phyloP scores from a whole-genome alignment of 805 yeast genomes.

The Candida coleopterorum region DNA sequence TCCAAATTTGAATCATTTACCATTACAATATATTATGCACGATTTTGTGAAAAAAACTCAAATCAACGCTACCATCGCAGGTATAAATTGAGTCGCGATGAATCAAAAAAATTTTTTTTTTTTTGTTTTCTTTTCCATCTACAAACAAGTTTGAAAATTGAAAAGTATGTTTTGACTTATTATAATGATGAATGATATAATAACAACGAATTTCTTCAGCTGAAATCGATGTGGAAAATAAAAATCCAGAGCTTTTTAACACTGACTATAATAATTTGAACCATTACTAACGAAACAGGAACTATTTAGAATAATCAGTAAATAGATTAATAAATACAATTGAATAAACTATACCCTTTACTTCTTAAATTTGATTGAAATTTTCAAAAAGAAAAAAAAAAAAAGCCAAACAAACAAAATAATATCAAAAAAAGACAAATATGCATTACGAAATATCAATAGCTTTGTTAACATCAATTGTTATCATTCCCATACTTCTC shows the following conservation, averaged over 20 bases:
- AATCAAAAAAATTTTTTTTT: constrained; percentile 1
- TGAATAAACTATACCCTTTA: too few species aligned
- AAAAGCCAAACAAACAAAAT: too few species aligned
- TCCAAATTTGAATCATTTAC: constrained; percentile 2
- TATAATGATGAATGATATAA: constrained; percentile 29
- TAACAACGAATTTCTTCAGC: constrained; percentile 66
- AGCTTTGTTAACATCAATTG: constrained; percentile 8
- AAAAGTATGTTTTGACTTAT: constrained; percentile 2
- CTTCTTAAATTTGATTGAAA: too few species aligned
- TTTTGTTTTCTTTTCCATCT: not conserved
- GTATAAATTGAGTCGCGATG: too few species aligned
- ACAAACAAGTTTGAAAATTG: too few species aligned
- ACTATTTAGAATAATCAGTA: too few species aligned
- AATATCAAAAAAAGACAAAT: too few species aligned
- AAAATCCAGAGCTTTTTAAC: constrained; percentile 68
- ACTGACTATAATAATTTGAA: constrained; percentile 43
- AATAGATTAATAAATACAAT: too few species aligned
- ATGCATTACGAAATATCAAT: constrained; percentile 1
- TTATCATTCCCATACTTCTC: constrained; percentile 19
- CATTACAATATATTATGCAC: constrained; percentile 4
- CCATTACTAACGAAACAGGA: too few species aligned
- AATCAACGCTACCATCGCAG: constrained; percentile 5
- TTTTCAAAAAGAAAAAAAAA: too few species aligned
- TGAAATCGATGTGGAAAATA: constrained; percentile 54
- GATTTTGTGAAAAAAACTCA: constrained; percentile 4